Base-by-base conservation (phyloP, 768 basidiomycete genomes). In the Jaapia argillacea region DNA sequence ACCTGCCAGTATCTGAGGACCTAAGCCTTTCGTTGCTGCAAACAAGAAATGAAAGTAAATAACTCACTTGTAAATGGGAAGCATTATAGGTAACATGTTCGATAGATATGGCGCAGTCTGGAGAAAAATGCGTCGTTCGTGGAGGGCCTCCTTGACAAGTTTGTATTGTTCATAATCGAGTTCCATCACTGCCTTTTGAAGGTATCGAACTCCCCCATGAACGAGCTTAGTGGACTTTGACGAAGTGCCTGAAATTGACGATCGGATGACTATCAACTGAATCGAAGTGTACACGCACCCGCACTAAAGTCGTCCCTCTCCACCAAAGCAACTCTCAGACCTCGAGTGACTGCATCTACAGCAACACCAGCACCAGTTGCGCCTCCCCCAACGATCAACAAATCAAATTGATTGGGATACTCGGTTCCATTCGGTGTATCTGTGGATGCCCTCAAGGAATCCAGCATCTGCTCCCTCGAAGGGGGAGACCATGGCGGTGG, bases 211-310 rank as follows among this genome's bases (percentile, higher is more conserved):
- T 28, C 94, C 94, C 13, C 94, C 94, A 64, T 99, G 96, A 1
- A 99, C 94, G 42, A 99, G 81, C 60, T 99, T 98, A 1, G 96
- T 98, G 5, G 90, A 92, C 58, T 98, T 98, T 4, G 90, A 94
- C 0, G 90, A 94, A 0, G 94, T 96, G 14, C 93, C 90, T 89
- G 54, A 16, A 36, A 24, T 10, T 21, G 36, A 40, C 10, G 28
- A 33, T 33, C 10, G 37, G 22, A 22, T 38, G 37, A 33, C 31
- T 16, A 16, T 33, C 31, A 5, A 22, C 20, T 18, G 20, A 36
- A 40, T 16, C 23, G 31, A 46, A 22, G 22, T 14, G 21, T 35
- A 43, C 3, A 60, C 73, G 48, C 47, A 88, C 90, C 93, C 20
- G 87, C 75, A 52, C 81, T 77, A 50, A 94, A 99, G 58, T 99